Conservation (phyloP, 768 basidiomycete species). For the Lactifluus subvellereus region DNA sequence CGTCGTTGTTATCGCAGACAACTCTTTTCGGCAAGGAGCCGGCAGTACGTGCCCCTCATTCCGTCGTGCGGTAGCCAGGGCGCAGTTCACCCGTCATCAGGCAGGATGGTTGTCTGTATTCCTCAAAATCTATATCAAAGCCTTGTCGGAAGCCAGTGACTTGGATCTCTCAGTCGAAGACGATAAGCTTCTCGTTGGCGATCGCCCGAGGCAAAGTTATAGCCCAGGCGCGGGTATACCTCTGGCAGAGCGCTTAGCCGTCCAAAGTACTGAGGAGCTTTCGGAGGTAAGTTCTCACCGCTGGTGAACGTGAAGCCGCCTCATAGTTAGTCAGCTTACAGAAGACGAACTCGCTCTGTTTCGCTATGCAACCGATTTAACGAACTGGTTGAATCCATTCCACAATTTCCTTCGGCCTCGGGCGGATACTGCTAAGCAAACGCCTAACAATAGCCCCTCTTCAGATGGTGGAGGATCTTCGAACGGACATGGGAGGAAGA, state of each 20-base stretch:
- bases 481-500: constrained; percentile 57
- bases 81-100: not conserved
- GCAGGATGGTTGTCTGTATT: constrained; percentile 61
- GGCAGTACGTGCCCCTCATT: constrained; percentile 43
- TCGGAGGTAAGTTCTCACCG: constrained; percentile 40
- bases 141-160: constrained; percentile 73
- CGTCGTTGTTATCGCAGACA: constrained; percentile 61
- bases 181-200: constrained; percentile 74
- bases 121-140: constrained; percentile 71
- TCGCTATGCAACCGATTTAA: constrained; percentile 54
- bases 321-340: constrained; percentile 48
- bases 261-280: constrained; percentile 45
- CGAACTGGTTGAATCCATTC: constrained; percentile 73
- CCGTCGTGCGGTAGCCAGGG: not conserved
- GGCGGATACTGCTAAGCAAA: constrained; percentile 69
- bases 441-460: constrained; percentile 64
- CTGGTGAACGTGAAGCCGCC: constrained; percentile 13
- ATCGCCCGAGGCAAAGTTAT: constrained; percentile 62
- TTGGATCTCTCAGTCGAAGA: constrained; percentile 69
- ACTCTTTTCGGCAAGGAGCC: constrained; percentile 55
- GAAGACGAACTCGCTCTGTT: constrained; percentile 52
- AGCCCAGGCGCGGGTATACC: constrained; percentile 46
- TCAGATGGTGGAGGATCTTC: constrained; percentile 54
- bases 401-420: constrained; percentile 70
- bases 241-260: constrained; percentile 52